phyloP scores from a whole-genome alignment of 257 asterid genomes.

The Marsdenia floribunda region DNA sequence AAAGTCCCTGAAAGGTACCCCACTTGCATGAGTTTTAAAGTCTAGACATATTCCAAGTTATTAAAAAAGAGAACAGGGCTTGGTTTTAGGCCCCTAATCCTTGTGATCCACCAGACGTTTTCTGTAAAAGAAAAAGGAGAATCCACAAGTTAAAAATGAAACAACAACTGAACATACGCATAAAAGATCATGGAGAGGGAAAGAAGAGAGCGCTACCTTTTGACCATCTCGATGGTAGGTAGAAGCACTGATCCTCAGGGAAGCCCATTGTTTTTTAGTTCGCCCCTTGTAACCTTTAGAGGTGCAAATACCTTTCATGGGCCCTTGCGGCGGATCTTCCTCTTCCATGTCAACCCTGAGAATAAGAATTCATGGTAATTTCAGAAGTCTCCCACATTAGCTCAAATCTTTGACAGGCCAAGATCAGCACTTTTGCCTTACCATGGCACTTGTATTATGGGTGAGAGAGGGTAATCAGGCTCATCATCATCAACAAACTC shows the following conservation, averaged over 20 bases:
- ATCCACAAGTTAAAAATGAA: neutral
- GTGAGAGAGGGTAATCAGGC: neutral
- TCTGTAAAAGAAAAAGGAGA: neutral
- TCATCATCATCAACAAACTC: neutral
- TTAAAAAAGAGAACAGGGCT: neutral
- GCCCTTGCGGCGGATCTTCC: neutral
- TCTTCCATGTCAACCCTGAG: conserved; percentile 2
- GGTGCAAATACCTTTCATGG: neutral
- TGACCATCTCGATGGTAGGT: neutral
- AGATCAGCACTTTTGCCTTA: neutral
- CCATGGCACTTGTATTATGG: conserved; percentile 13
- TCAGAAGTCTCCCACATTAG: neutral
- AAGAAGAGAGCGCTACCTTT: conserved; percentile 2
- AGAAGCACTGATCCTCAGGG: conserved; percentile 7
- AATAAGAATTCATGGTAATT: neutral
- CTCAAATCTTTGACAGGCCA: neutral
- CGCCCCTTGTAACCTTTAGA: neutral
- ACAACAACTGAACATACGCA: neutral
- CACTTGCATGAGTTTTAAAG: conserved; percentile 2
- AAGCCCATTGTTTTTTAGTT: neutral
- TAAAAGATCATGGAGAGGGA: neutral
- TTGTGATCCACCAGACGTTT: neutral
- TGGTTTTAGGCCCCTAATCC: neutral
- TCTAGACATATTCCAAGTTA: neutral
- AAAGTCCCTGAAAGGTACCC: neutral